Base-by-base conservation (phyloP, 768 basidiomycete genomes). In the Leccinellum luteum region DNA sequence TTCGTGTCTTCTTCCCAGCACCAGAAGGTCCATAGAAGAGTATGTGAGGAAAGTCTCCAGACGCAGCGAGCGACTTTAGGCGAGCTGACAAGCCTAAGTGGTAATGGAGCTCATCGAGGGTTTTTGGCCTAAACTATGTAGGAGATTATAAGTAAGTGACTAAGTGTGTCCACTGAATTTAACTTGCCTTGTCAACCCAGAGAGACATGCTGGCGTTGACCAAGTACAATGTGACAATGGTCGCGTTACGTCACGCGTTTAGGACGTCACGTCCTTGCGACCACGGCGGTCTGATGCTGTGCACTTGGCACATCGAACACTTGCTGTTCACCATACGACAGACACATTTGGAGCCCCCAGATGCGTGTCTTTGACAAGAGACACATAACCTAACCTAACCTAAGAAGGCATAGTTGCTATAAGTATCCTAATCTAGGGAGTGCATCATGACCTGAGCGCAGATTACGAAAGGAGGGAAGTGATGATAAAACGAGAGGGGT, bases 1-100 rank as follows among this genome's bases (percentile, higher is more conserved):
- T 94, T 35, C 96, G 81, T 45, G 96, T 98, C 82, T 99, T 99
- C 79, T 98, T 98, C 15, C 96, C 96, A 14, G 96, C 94, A 21
- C 96, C 96, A 4, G 92, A 92, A 9, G 96, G 96, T 0, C 96
- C 96, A 68, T 98, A 99, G 77, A 98, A 96, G 2, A 99, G 83
- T 78, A 97, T 87, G 70, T 99, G 96, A 8, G 96, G 96, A 69
- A 99, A 98, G 77, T 98, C 95, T 1, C 92, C 92, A 1, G 92
- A 88, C 1, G 85, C 82, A 0, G 95, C 88, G 60, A 98, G 78
- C 2, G 94, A 89, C 59, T 81, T 82, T 31, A 98, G 78, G 25
- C 96, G 84, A 23, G 81, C 78, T 19, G 94, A 92, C 31, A 99
- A 85, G 43, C 81, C 82, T 32, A 78, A 70, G 69, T 98, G 96